phyloP scores from a whole-genome alignment of 2,329 filamentous ascomycete species.

The Sclerotinia glacialis region DNA sequence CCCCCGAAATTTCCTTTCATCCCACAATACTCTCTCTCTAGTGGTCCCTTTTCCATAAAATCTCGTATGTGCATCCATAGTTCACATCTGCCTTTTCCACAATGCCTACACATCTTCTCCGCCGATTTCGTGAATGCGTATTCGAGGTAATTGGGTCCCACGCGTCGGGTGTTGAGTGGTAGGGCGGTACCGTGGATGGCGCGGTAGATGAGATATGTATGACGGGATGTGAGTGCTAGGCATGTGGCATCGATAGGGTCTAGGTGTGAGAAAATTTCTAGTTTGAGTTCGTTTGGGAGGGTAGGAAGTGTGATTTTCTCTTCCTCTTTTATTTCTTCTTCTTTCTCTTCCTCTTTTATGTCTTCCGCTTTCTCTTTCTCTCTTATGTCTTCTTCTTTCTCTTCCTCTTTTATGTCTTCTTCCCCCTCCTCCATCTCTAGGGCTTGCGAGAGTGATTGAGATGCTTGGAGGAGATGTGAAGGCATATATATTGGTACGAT shows the following conservation, averaged over 20 bases:
- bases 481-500: constrained; percentile 2
- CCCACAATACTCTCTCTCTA: constrained; percentile 54
- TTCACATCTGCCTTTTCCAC: constrained; percentile 59
- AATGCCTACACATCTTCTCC: constrained; percentile 61
- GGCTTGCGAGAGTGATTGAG: constrained; percentile 26
- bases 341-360: constrained; percentile 17
- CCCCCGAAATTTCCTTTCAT: constrained; percentile 57
- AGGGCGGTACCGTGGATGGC: constrained; percentile 53
- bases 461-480: constrained; percentile 10
- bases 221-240: constrained; percentile 56
- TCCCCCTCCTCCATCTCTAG: constrained; percentile 33
- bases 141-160: constrained; percentile 61
- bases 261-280: constrained; percentile 58
- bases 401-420: constrained; percentile 20
- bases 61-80: constrained; percentile 59
- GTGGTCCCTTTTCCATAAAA: constrained; percentile 54
- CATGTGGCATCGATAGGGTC: constrained; percentile 64
- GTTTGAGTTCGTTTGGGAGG: constrained; percentile 59
- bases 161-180: constrained; percentile 55
- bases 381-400: neutral
- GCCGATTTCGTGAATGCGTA: constrained; percentile 62
- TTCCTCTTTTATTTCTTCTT: constrained; percentile 5
- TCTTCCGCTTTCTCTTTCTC: constrained; percentile 17
- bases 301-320: constrained; percentile 24
- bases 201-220: constrained; percentile 58